phyloP scores from a whole-genome alignment of 2,329 filamentous ascomycete genomes.

The Fusarium aywerte region DNA sequence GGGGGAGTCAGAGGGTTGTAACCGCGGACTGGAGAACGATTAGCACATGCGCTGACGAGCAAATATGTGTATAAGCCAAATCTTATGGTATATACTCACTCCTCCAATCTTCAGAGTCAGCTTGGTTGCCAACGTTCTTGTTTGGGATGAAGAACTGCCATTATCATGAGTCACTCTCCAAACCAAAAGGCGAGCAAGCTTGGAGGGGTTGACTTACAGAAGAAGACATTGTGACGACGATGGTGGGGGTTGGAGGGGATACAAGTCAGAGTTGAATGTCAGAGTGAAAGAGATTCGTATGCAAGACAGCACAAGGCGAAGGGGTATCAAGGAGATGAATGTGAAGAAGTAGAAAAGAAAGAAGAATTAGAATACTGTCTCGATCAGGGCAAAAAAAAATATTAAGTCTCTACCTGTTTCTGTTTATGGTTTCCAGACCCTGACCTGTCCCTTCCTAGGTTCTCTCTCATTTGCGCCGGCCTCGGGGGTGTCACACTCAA shows the following conservation, averaged over 20 bases:
- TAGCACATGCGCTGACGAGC: conserved; percentile 27
- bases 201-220: conserved; percentile 39
- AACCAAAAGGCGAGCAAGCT: conserved; percentile 13
- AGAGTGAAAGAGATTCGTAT: neutral
- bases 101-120: conserved; percentile 82
- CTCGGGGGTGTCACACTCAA: conserved; percentile 42
- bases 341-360: conserved; percentile 1
- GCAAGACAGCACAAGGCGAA: neutral
- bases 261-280: conserved; percentile 1
- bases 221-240: conserved; percentile 42
- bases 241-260: conserved; percentile 27
- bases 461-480: conserved; percentile 41
- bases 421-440: conserved; percentile 24
- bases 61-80: conserved; percentile 5
- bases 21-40: conserved; percentile 72
- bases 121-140: conserved; percentile 79
- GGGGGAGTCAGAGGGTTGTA: conserved; percentile 95
- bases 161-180: conserved; percentile 47
- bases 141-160: conserved; percentile 78
- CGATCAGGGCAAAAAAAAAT: conserved; percentile 9
- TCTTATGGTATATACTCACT: conserved; percentile 63
- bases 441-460: conserved; percentile 36
- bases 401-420: neutral
- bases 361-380: neutral
- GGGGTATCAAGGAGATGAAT: neutral